Evolutionary conservation across 768 basidiomycete species (phyloP).

Genomic region (Clavulina sp.): DNA sequence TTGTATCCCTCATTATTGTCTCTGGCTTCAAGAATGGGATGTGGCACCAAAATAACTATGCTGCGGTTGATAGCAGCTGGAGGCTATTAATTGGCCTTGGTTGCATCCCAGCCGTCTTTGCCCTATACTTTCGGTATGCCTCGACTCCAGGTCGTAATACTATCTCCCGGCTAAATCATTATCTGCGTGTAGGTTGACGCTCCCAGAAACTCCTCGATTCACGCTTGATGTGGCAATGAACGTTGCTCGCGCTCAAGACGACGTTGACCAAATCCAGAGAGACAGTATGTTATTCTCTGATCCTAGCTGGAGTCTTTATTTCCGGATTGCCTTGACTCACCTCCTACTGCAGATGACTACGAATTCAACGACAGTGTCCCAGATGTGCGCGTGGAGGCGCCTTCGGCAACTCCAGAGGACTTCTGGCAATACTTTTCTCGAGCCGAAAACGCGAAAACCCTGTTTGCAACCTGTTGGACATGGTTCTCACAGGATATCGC

Average conservation of each 20-base stretch:
- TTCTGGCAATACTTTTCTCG: constrained; percentile 52
- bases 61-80: constrained; percentile 68
- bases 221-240: constrained; percentile 89
- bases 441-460: constrained; percentile 48
- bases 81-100: constrained; percentile 79
- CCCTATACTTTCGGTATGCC: constrained; percentile 51
- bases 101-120: constrained; percentile 60
- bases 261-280: constrained; percentile 45
- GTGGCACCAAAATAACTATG: too few relatives aligned
- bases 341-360: too few relatives aligned
- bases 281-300: too few relatives aligned
- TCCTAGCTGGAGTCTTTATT: too few relatives aligned
- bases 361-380: constrained; percentile 36
- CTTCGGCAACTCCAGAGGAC: constrained; percentile 49
- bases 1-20: constrained; percentile 47
- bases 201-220: constrained; percentile 79
- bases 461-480: constrained; percentile 47
- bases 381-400: constrained; percentile 44
- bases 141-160: too few relatives aligned
- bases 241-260: constrained; percentile 50
- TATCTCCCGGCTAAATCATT: too few relatives aligned
- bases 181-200: too few relatives aligned
- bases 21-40: constrained; percentile 56
- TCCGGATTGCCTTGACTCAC: too few relatives aligned
- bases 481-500: constrained; percentile 71